Base-by-base conservation (phyloP, 2,329 filamentous ascomycete genomes). In the Scedosporium dehoogii region DNA sequence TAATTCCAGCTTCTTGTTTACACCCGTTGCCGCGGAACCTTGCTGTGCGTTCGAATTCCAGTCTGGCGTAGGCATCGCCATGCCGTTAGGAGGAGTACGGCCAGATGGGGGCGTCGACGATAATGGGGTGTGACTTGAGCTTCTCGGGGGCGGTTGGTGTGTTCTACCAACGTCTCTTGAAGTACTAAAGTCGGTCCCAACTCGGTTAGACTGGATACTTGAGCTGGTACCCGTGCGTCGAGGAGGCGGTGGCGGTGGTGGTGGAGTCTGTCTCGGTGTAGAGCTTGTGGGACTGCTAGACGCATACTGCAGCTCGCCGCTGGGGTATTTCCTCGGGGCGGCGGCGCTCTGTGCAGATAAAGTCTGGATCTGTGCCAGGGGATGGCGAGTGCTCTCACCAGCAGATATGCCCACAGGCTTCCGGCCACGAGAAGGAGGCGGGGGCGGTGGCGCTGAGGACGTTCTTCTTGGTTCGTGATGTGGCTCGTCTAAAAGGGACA, bases 1-100 rank as follows among this genome's bases (percentile, higher is more conserved):
- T 58, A 91, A 70, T 64, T 88, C 86, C 62, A 91, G 78, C 66
- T 90, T 88, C 75, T 88, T 91, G 72, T 85, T 90, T 12, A 75
- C 70, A 9, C 33, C 33, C 33, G 33, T 38, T 3, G 66, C 68
- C 61, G 70, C 63, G 53, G 27, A 58, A 29, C 6, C 38, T 23
- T 5, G 44, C 41, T 23, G 59, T 56, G n/a, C 56, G 48, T 18
- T 44, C 23, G 16, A 38, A 21, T 9, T 46, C 53, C 51, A 51
- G 25, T 55, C 51, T 14, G 56, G 4, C 6, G 23, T 18, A n/a
- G 29, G 4, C n/a, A 14, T n/a, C 2, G 21, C 14, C 55, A 27
- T 41, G 6, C 14, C 18, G 21, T 51, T 27, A 18, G 27, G 57
- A 1, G 33, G 18, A 51, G 42, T 29, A 18, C 46, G n/a, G 23